These are phyloP conservation scores for Globisporangium solare DNA, from an alignment of 352 stramenopile genomes.

Conservation along the genomic window DNA sequence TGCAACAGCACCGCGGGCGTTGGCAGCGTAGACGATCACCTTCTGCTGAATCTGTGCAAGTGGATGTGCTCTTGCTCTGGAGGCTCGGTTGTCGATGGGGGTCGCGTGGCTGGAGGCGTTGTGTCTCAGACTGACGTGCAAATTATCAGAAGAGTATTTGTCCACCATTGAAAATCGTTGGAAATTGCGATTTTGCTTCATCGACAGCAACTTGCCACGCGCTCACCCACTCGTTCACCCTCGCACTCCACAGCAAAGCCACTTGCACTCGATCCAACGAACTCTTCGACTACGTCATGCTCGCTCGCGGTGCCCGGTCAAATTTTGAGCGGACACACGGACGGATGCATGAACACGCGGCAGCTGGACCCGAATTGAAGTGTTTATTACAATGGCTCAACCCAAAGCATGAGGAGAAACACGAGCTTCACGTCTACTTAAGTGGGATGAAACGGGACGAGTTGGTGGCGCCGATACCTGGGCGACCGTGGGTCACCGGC, in stretches of 20 bases:
- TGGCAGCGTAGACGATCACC: not conserved
- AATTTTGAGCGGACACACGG: not conserved
- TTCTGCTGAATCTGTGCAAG: too few relatives aligned
- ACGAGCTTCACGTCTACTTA: slow-evolving; percentile 80
- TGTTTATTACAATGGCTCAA: slow-evolving; percentile 87
- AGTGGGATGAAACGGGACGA: slow-evolving; percentile 99
- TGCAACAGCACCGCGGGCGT: not conserved
- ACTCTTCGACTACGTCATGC: not conserved
- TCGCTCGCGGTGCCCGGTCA: not conserved
- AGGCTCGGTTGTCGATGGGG: not conserved
- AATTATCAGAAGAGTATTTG: slow-evolving; percentile 63
- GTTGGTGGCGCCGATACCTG: slow-evolving; percentile 98
- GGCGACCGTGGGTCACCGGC: slow-evolving; percentile 97
- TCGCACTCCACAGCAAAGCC: not conserved
- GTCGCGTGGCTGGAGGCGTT: slow-evolving; percentile 5
- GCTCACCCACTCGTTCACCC: not conserved
- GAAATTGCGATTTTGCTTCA: slow-evolving; percentile 52
- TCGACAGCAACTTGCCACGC: slow-evolving; percentile 21
- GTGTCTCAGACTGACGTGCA: slow-evolving; percentile 88
- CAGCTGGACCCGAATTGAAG: slow-evolving; percentile 24
- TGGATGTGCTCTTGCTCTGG: not conserved
- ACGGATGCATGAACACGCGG: not conserved
- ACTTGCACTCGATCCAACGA: not conserved
- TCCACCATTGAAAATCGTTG: slow-evolving; percentile 57
- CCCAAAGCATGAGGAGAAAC: slow-evolving; percentile 31